Base-by-base conservation (phyloP, 1,139 yeast species). In the Suhomyces choctaworum region DNA sequence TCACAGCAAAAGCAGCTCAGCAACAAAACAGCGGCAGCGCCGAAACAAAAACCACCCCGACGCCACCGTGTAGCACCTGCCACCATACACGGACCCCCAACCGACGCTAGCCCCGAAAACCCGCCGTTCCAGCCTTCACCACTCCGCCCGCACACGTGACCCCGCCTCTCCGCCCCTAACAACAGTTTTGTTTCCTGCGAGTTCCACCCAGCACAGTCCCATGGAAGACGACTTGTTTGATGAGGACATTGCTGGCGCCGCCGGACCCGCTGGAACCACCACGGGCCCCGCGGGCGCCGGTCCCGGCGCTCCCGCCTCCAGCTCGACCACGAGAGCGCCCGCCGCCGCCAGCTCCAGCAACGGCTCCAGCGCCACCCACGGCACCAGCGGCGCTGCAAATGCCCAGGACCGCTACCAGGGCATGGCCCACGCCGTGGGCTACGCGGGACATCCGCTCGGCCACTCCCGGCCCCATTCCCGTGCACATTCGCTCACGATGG, bases 201-300 rank as follows among this genome's bases (percentile, higher is more conserved):
- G 20, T n/a, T 28, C 25, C 11, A 10, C 24, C 19, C 5, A 11
- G 7, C 8, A 9, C 25, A 14, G 14, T 17, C 24, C 25, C n/a
- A 27, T 33, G 30, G 42, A 41, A 20, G 45, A 41, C 40, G 45
- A 41, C 31, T 41, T 41, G 30, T 41, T 41, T 23, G 39, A 34
- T 16, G 45, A 36, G 11, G 35, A 32, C 13, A 27, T 15, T 10
- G 16, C 29, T 23, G 27, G 16, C 15, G 30, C 24, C n/a, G 16
- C 27, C 16, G 31, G 27, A 5, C 11, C 30, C 24, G 16, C 31
- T 11, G 27, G 23, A 22, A 14, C 25, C 13, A 31, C 27, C 12
- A 8, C 22, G 8, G 28, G 29, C 7, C 6, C 25, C 11, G 19
- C 31, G 8, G 23, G 16, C 5, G 16, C 20, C 20, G 20, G 20